These are phyloP conservation scores for Setaria italica DNA, from an alignment of 202 grass and related monocot species.

Conservation along the genomic window DNA sequence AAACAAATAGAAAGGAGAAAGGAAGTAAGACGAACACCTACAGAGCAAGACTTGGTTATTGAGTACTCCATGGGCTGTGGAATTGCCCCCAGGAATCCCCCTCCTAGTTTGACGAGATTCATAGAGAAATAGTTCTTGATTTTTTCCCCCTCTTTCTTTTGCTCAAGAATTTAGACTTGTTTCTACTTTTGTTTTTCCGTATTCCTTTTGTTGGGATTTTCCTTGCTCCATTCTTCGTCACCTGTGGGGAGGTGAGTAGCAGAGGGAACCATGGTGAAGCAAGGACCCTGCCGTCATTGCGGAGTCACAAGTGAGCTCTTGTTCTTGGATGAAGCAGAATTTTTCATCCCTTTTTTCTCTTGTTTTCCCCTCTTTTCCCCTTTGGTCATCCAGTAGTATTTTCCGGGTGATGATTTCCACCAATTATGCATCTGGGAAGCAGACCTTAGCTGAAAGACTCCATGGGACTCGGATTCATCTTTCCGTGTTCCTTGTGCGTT, in stretches of 20 bases:
- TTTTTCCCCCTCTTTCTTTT: constrained; percentile 44
- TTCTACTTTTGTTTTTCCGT: constrained; percentile 43
- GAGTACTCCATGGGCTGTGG: constrained; percentile 53
- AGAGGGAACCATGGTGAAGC: constrained; percentile 86
- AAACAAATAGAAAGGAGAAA: constrained; percentile 54
- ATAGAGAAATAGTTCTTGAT: constrained; percentile 52
- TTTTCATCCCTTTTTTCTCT: constrained; percentile 35
- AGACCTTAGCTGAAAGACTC: constrained; percentile 38
- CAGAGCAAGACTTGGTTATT: constrained; percentile 62
- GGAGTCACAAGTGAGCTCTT: constrained; percentile 99
- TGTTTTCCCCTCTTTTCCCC: constrained; percentile 34
- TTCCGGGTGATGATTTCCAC: constrained; percentile 33
- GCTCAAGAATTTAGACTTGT: constrained; percentile 48
- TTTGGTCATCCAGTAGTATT: constrained; percentile 38
- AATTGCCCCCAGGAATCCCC: constrained; percentile 56
- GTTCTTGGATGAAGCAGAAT: constrained; percentile 54
- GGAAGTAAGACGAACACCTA: constrained; percentile 62
- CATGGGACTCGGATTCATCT: constrained; percentile 38
- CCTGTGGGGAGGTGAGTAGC: constrained; percentile 51
- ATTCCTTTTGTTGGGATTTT: constrained; percentile 43
- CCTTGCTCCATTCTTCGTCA: constrained; percentile 46
- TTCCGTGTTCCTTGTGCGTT: constrained; percentile 28
- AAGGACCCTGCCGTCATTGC: constrained; percentile 97
- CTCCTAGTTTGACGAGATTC: constrained; percentile 62
- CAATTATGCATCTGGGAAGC: constrained; percentile 59